phyloP scores from a whole-genome alignment of 768 basidiomycete species.

The Hericium rajendrae region DNA sequence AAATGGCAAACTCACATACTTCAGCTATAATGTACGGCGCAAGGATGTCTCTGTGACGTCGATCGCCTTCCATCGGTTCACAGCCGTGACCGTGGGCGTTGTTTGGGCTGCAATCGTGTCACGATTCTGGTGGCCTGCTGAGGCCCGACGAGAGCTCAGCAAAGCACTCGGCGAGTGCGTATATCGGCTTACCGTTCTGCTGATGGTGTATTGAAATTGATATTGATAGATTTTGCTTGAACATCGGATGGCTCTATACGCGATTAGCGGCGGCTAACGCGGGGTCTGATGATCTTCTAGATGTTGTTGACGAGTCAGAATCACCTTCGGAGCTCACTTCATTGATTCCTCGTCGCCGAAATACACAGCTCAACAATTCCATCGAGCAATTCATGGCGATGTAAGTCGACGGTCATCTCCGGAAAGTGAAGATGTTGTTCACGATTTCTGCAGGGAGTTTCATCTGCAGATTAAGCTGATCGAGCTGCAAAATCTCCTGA shows the following conservation, averaged over 20 bases:
- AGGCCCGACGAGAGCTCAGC: constrained; percentile 81
- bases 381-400: constrained; percentile 89
- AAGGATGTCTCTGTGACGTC: constrained; percentile 49
- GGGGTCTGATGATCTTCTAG: constrained; percentile 41
- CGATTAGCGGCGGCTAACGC: constrained; percentile 85
- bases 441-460: constrained; percentile 61
- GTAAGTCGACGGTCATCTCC: constrained; percentile 31
- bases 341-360: constrained; percentile 26
- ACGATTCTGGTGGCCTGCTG: constrained; percentile 92
- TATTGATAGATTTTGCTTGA: constrained; percentile 69
- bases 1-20: constrained; percentile 6
- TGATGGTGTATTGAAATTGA: constrained; percentile 3
- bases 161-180: constrained; percentile 80
- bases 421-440: background rate
- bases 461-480: constrained; percentile 89
- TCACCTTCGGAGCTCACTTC: constrained; percentile 17
- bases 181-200: background rate
- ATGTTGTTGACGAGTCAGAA: constrained; percentile 12
- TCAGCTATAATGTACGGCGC: constrained; percentile 73
- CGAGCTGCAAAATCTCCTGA: constrained; percentile 73
- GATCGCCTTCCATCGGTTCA: constrained; percentile 69
- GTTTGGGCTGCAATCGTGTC: constrained; percentile 86
- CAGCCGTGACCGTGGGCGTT: constrained; percentile 78
- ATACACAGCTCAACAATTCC: constrained; percentile 45
- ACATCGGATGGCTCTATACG: constrained; percentile 92